Percentiles rank a stretch among this genome's conserved stretches.
phyloP scores from a whole-genome alignment of 768 basidiomycete genomes.

The Nidula microcarpa region DNA sequence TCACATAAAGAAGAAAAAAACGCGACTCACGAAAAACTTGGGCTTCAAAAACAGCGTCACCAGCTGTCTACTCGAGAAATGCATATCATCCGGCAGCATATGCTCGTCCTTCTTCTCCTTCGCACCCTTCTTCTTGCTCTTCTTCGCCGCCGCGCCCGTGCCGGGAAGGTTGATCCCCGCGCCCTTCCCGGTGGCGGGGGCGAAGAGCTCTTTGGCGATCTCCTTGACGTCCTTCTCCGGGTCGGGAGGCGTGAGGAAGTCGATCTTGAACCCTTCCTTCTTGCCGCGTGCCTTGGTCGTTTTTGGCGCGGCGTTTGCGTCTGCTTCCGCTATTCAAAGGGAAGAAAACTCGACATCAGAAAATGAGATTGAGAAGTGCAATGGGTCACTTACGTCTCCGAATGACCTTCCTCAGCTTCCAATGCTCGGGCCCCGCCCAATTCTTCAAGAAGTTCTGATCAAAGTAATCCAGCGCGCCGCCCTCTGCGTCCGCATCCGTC shows the following conservation, averaged over 20 bases:
- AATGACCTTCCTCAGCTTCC: constrained; percentile 87
- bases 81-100: constrained; percentile 93
- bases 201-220: constrained; percentile 70
- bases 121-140: constrained; percentile 50
- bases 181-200: constrained; percentile 61
- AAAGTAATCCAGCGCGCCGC: constrained; percentile 81
- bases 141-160: constrained; percentile 38
- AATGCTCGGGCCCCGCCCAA: constrained; percentile 99
- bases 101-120: constrained; percentile 73
- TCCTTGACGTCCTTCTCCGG: constrained; percentile 58
- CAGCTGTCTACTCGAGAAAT: constrained; percentile 88
- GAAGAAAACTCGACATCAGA: constrained; percentile 3
- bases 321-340: constrained; percentile 18
- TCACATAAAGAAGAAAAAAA: background rate
- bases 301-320: constrained; percentile 43
- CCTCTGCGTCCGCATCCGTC: constrained; percentile 56
- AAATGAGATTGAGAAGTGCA: constrained; percentile 1
- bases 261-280: constrained; percentile 82
- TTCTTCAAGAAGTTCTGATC: constrained; percentile 85
- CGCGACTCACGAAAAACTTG: constrained; percentile 77
- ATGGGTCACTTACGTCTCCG: constrained; percentile 57
- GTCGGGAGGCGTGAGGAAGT: constrained; percentile 63
- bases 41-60: constrained; percentile 95
- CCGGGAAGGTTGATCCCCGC: constrained; percentile 67
- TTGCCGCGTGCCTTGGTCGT: constrained; percentile 54